Base-by-base conservation (phyloP, 306 rosid species). In the Hippophae gyantsensis region DNA sequence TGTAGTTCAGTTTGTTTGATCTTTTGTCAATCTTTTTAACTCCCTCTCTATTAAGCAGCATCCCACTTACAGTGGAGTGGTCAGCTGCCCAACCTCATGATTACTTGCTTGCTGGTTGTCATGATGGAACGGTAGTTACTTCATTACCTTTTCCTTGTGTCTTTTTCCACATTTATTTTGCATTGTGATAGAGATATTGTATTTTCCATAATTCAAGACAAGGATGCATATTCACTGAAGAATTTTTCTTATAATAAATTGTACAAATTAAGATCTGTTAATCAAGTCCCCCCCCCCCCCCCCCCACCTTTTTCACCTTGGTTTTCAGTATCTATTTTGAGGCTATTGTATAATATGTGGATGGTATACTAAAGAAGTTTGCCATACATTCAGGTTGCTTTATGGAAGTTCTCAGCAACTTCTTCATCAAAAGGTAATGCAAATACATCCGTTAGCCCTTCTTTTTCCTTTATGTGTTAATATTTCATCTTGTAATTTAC, bases 31-130 rank as follows among this genome's bases (percentile, higher is more conserved):
- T 27, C 43, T 45, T 54, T 54, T 5, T 14, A 13, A 56, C n/a
- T 9, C 7, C 45, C 57, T 76, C 75, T 46, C 67, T 73, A 48
- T 48, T 55, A 66, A 62, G 63, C 84, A 90, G 98, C 80, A 87
- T 87, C 75, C 96, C 93, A 48, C 69, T 92, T 72, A 83, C 96
- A 50, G 73, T 92, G 75, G 98, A 92, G 71, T 92, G 98, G 98
- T 92, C 98, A 6, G 58, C 77, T 65, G 74, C 79, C 10, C 76
- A 89, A 52, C 87, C 95, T 62, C 82, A 92, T 68, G 90, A 92
- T 61, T 84, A 71, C 73, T 61, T 92, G 60, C 77, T 88, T 52
- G 96, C 83, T 53, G 96, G 99, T 68, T 92, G 99, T 82, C 89
- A 88, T 62, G 99, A 92, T 78, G 99, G 96, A 74, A 92, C 88